Percentiles rank a stretch among this genome's conserved stretches.
These are phyloP conservation scores for Zopfia rhizophila DNA, from an alignment of 2,329 filamentous ascomycete genomes.

Conservation along the genomic window DNA sequence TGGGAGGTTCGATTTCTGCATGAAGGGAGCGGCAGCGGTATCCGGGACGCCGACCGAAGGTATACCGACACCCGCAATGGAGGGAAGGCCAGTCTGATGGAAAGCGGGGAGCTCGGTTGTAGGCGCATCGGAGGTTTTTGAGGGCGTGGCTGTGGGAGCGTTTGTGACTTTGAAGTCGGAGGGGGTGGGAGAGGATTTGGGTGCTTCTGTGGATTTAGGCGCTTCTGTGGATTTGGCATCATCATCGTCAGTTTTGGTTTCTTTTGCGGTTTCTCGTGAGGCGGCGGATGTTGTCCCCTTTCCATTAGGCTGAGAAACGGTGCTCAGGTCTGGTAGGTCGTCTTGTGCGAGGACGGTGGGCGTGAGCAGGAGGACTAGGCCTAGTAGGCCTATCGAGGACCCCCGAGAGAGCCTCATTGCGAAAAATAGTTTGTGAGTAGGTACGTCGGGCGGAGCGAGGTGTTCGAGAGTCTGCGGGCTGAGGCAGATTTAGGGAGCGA, in stretches of 20 bases:
- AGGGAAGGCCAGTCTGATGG: slow-evolving; percentile 60
- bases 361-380: slow-evolving; percentile 42
- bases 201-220: slow-evolving; percentile 22
- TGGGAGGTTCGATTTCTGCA: slow-evolving; percentile 85
- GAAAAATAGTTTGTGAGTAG: slow-evolving; percentile 21
- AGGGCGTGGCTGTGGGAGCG: slow-evolving; percentile 36
- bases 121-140: slow-evolving; percentile 15
- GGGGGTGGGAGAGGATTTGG: slow-evolving; percentile 31
- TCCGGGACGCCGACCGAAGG: slow-evolving; percentile 82
- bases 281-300: slow-evolving; percentile 26
- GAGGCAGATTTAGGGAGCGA: slow-evolving; percentile 31
- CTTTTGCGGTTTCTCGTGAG: slow-evolving; percentile 18
- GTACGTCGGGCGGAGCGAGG: slow-evolving; percentile 6
- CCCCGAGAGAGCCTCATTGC: slow-evolving; percentile 34
- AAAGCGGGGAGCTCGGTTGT: slow-evolving; percentile 32
- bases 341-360: slow-evolving; percentile 45
- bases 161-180: slow-evolving; percentile 27
- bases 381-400: slow-evolving; percentile 40
- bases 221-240: slow-evolving; percentile 14
- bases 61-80: slow-evolving; percentile 66
- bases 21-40: slow-evolving; percentile 86
- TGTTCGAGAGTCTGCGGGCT: slow-evolving; percentile 17
- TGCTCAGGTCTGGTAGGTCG: slow-evolving; percentile 41
- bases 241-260: slow-evolving; percentile 18
- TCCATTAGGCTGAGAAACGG: slow-evolving; percentile 34